Evolutionary conservation across 169 alveolate genomes (phyloP), one percentile per base, ranked within the genome.

Genomic region (Cyclospora cayetanensis): DNA sequence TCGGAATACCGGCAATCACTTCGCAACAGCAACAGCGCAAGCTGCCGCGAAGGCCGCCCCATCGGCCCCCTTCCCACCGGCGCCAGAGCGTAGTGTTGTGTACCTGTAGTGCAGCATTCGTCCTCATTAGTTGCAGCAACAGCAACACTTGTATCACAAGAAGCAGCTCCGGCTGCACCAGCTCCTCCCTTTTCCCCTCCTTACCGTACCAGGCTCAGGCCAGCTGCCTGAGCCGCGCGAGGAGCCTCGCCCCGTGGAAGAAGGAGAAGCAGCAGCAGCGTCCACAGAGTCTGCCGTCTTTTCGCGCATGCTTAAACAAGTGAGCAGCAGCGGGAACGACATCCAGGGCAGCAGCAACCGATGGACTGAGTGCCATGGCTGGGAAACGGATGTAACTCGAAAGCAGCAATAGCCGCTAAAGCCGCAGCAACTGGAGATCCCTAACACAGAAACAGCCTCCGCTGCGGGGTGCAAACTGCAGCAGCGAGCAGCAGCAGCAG

Each of bases 401-500:
- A 7, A 12, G 11, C 70, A 12, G 70, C 70, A 7, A 31, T 4
- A 55, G 70, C 34, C 5, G 70, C 70, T 22, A 31, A 12, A 55
- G 9, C 70, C 25, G 70, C 70, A 20, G 70, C 70, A 55, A 29
- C 70, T 20, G 27, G 34, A 12, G 29, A 20, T 55, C 70, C 18
- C 35, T n/a, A 55, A 7, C 70, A n/a, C n/a, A 12, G 11, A 25
- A 20, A 31, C 11, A 7, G 70, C 70, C 25, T 12, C 70, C 9
- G 70, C 70, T 55, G 29, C n/a, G 25, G 70, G 60, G 15, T 15
- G 15, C 60, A 46, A 7, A 15, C 60, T 46, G 60, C 60, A 46
- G 60, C 60, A 46, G 4, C 20, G 43, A n/a, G 79, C 79, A n/a
- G 79, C 79, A 66, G 72, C 79, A 25, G n/a, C 42, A 31, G 79